phyloP scores from a whole-genome alignment of 129 eudicot species.

The Centrapalus pauciflorus region DNA sequence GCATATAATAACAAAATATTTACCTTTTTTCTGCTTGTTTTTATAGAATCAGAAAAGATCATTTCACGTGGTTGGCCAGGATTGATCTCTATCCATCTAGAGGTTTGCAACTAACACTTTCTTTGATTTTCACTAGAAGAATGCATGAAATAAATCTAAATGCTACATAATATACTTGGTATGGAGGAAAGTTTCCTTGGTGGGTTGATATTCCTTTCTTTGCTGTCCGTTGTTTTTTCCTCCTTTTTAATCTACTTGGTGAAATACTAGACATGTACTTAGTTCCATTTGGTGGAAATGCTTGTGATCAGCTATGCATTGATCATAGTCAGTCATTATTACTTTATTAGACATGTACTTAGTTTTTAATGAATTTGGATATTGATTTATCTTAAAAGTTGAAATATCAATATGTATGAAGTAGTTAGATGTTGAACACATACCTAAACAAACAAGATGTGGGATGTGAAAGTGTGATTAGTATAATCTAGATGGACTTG shows the following conservation, averaged over 20 bases:
- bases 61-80: conserved; percentile 95
- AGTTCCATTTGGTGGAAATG: not conserved
- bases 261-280: not conserved
- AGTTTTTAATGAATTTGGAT: no score
- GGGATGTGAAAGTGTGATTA: no score
- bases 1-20: not conserved
- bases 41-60: conserved; percentile 69
- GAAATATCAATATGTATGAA: no score
- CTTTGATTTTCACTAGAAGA: not conserved
- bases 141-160: not conserved
- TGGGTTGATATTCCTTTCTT: not conserved
- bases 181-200: not conserved
- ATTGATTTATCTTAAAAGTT: no score
- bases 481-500: no score
- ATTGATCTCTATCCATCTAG: conserved; percentile 69
- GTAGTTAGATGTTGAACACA: no score
- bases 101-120: conserved; percentile 47
- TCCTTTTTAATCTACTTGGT: not conserved
- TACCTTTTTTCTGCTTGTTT: not conserved
- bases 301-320: no score
- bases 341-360: no score
- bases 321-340: no score
- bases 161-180: not conserved
- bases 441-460: no score
- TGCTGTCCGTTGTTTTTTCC: not conserved